Evolutionary conservation across 1,284 basidiomycete genomes (phyloP).

Genomic region (Sphaerobolus stellatus): DNA sequence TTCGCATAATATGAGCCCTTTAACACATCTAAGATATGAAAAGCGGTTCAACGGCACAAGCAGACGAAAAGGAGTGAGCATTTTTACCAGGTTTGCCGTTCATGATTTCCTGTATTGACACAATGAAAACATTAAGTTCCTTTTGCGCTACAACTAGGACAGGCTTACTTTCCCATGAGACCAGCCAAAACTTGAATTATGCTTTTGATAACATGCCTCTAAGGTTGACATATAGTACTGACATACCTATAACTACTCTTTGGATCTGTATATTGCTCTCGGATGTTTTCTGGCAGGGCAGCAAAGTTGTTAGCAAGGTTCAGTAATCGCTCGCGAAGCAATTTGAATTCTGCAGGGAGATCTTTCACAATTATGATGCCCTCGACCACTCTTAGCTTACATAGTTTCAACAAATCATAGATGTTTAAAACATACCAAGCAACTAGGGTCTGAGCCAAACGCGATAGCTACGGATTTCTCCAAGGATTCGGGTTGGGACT

Average conservation of each 20-base stretch:
- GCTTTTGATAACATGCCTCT: not conserved
- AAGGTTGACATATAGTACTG: not conserved
- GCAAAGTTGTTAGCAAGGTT: constrained; percentile 75
- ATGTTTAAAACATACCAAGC: constrained; percentile 37
- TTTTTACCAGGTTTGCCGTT: constrained; percentile 77
- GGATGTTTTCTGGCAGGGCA: constrained; percentile 55
- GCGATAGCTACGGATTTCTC: constrained; percentile 63
- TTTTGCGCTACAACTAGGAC: not conserved
- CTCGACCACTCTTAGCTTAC: not conserved
- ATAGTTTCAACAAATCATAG: not conserved
- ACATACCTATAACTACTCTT: constrained; percentile 68
- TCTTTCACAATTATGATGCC: constrained; percentile 82
- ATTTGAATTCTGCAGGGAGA: constrained; percentile 64
- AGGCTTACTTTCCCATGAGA: constrained; percentile 79
- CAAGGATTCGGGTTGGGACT: constrained; percentile 58
- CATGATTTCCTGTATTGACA: constrained; percentile 75
- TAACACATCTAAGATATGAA: constrained; percentile 58
- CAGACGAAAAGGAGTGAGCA: not conserved
- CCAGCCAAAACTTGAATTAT: constrained; percentile 81
- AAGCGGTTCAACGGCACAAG: too few relatives aligned
- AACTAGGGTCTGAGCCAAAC: constrained; percentile 75
- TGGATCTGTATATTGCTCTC: constrained; percentile 72
- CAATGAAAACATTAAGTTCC: not conserved
- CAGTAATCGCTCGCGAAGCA: constrained; percentile 68
- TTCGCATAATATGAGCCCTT: constrained; percentile 95